A percentile compares a stretch with the other conserved stretches of the same genome.
These are phyloP conservation scores for Blakeslea trispora DNA, from an alignment of 371 early-diverging fungal genomes.

Conservation along the genomic window DNA sequence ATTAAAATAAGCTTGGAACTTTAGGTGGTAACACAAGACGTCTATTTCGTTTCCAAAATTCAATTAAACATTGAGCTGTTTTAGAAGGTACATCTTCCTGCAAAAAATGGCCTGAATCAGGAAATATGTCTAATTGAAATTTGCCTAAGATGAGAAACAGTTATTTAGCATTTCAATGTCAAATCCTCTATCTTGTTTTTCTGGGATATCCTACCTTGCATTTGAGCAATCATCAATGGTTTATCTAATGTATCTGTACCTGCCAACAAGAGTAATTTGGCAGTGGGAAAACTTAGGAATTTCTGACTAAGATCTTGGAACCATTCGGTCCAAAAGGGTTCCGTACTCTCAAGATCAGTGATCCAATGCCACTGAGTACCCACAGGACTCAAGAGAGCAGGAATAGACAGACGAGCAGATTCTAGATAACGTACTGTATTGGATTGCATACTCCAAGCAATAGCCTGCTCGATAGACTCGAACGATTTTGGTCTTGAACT, in stretches of 20 bases:
- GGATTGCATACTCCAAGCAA: constrained; percentile 73
- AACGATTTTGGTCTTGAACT: constrained; percentile 67
- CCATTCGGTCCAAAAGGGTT: constrained; percentile 88
- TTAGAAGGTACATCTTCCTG: constrained; percentile 89
- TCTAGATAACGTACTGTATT: constrained; percentile 64
- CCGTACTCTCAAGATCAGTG: constrained; percentile 71
- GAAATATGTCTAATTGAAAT: constrained; percentile 86
- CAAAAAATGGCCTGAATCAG: constrained; percentile 85
- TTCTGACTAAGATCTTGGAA: constrained; percentile 79
- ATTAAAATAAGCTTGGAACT: constrained; percentile 26
- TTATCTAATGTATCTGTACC: constrained; percentile 92
- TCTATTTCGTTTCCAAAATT: constrained; percentile 84
- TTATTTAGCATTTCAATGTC: too few species aligned
- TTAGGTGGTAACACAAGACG: constrained; percentile 67
- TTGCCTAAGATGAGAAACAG: constrained; percentile 45
- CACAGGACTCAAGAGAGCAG: constrained; percentile 47
- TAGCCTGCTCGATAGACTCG: constrained; percentile 59
- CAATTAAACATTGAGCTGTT: constrained; percentile 67
- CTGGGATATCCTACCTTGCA: constrained; percentile 97
- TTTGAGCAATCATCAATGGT: constrained; percentile 90
- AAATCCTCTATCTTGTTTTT: neutral
- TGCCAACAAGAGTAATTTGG: constrained; percentile 87
- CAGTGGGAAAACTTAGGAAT: constrained; percentile 71
- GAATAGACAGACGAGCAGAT: constrained; percentile 80
- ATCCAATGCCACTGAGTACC: constrained; percentile 58